Percentiles rank a stretch among this genome's conserved stretches.
These are phyloP conservation scores for Entophlyctis luteolus DNA, from an alignment of 192 early-diverging fungal genomes.

Conservation along the genomic window DNA sequence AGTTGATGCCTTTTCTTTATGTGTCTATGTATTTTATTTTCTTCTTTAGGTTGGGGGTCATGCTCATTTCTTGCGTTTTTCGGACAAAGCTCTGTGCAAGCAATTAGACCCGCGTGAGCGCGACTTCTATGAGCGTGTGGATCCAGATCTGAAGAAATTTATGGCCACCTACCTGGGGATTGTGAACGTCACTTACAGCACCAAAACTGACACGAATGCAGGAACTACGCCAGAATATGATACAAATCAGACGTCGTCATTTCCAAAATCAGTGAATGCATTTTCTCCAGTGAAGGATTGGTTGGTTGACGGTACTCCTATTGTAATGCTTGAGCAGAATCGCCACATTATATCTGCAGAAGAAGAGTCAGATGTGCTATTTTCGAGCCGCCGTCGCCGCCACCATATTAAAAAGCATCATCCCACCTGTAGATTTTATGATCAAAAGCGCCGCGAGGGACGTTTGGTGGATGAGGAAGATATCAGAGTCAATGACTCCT, in stretches of 20 bases:
- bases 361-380: slow-evolving; percentile 4
- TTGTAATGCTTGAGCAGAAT: slow-evolving; percentile 88
- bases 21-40: background rate
- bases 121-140: slow-evolving; percentile 86
- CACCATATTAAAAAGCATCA: background rate
- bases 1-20: background rate
- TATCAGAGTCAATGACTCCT: no score
- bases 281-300: slow-evolving; percentile 21
- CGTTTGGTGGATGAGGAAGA: no score
- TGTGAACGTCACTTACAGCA: slow-evolving; percentile 78
- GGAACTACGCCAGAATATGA: slow-evolving; percentile 28
- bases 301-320: slow-evolving; percentile 52
- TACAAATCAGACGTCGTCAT: background rate
- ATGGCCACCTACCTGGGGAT: slow-evolving; percentile 90
- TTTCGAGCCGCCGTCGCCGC: background rate
- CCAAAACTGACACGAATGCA: slow-evolving; percentile 11
- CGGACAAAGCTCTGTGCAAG: slow-evolving; percentile 95
- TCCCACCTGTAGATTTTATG: background rate
- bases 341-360: slow-evolving; percentile 66
- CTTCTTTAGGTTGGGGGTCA: slow-evolving; percentile 77
- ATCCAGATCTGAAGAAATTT: slow-evolving; percentile 80
- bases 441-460: no score
- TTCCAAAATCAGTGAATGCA: background rate
- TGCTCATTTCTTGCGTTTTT: slow-evolving; percentile 90
- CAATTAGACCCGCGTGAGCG: slow-evolving; percentile 80